Base-by-base conservation (phyloP, 352 stramenopile species). In the Phytophthora sansomeana region DNA sequence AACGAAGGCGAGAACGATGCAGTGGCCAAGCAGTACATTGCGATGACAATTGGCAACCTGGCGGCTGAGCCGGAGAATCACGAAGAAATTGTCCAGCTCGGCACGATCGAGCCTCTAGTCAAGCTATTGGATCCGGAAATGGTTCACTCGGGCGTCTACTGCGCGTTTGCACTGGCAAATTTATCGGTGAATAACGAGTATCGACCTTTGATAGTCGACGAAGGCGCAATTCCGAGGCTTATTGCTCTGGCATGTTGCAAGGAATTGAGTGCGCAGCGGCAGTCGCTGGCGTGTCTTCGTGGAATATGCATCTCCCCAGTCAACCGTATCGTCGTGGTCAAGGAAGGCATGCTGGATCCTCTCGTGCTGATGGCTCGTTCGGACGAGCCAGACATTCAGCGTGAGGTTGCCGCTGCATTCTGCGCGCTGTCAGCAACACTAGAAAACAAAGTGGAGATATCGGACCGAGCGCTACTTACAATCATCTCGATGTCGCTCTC, bases 371-470 rank as follows among this genome's bases (percentile, higher is more conserved):
- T 99, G 91, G 96, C 94, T 16, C 85, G 93, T 4, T 97, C 89
- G 8, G 88, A 98, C 41, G 91, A 99, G 26, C 82, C 88, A 26
- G 85, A 97, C 50, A 90, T 98, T 39, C 87, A 98, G 44, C 79
- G 91, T 19, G 93, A 98, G 74, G 95, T 99, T 16, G 89, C 95
- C 5, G 90, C 92, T 6, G 90, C 94, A 5, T 91, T 99, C 41
- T 99, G 98, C 65, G 97, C 87, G 35, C 78, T 99, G 8, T 98
- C 95, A 14, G 95, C 81, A 21, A 95, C 97, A n/a, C 86, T 91
- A 6, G 96, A 98, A 72, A 99, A 98, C 77, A 99, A 99, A 74
- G 83, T 97, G 29, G 94, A 98, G 72, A 98, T 98, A 39, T 95
- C 91, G 13, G 92, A 98, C 63, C 85, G 96, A 52, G 85, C 92